These are phyloP conservation scores for Skeletonema costatum DNA, from an alignment of 108 stramenopile genomes.

Conservation along the genomic window DNA sequence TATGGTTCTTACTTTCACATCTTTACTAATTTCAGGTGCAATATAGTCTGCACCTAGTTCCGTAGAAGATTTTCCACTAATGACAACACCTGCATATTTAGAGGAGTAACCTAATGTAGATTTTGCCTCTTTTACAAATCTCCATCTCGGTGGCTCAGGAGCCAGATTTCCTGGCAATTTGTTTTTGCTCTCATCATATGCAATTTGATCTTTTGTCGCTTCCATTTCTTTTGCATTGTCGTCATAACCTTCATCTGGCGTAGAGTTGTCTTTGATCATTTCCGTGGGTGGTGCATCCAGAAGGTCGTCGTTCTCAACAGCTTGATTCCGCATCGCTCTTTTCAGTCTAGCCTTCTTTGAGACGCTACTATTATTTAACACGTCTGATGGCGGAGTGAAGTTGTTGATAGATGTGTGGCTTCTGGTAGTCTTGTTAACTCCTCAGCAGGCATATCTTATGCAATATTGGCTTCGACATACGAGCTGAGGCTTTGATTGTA, in stretches of 20 bases:
- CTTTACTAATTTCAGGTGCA: not conserved
- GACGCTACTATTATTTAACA: not conserved
- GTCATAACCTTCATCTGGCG: too few species aligned
- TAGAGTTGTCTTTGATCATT: too few species aligned
- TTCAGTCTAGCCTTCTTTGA: not conserved
- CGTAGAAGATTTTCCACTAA: not conserved
- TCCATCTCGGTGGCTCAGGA: slow-evolving; percentile 1
- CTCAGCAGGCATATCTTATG: not conserved
- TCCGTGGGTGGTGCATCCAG: not conserved
- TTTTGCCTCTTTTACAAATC: slow-evolving; percentile 9
- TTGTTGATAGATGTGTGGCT: not conserved
- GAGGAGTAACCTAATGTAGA: slow-evolving; percentile 1
- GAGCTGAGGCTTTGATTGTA: not conserved
- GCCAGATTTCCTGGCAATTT: not conserved
- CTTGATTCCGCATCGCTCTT: not conserved
- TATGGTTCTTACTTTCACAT: not conserved
- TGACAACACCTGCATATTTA: not conserved
- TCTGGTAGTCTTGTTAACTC: not conserved
- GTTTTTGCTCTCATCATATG: not conserved
- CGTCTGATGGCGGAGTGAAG: not conserved
- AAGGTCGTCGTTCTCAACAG: not conserved
- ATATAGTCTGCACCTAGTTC: slow-evolving; percentile 1
- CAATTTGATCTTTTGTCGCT: not conserved
- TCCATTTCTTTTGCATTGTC: not conserved
- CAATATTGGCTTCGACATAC: not conserved